These are phyloP conservation scores for Spiraea crenata DNA, from an alignment of 331 rosid species.

Conservation along the genomic window DNA sequence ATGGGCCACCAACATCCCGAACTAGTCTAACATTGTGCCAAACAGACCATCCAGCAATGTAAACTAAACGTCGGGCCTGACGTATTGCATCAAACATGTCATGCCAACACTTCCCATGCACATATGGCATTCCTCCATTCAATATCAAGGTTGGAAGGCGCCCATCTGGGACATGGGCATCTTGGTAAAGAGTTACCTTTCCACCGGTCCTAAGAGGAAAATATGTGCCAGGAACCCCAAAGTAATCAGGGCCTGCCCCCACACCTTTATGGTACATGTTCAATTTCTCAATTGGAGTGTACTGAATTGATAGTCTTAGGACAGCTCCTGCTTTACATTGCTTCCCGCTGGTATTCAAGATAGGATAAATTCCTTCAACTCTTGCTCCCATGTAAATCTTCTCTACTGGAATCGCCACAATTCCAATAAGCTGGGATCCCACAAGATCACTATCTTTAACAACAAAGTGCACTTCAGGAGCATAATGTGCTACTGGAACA, in stretches of 20 bases:
- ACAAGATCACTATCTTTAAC: slow-evolving; percentile 94
- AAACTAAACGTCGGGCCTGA: slow-evolving; percentile 67
- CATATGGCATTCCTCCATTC: slow-evolving; percentile 61
- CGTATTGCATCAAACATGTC: slow-evolving; percentile 78
- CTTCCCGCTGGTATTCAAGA: slow-evolving; percentile 67
- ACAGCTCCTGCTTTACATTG: slow-evolving; percentile 82
- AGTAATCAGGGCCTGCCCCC: slow-evolving; percentile 84
- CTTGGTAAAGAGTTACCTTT: slow-evolving; percentile 84
- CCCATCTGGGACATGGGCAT: slow-evolving; percentile 87
- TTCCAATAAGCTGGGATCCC: slow-evolving; percentile 83
- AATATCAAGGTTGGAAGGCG: slow-evolving; percentile 64
- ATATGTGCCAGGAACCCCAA: slow-evolving; percentile 91
- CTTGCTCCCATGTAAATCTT: slow-evolving; percentile 57
- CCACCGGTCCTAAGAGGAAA: slow-evolving; percentile 93
- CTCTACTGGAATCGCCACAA: slow-evolving; percentile 78
- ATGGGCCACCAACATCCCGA: slow-evolving; percentile 51
- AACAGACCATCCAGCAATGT: slow-evolving; percentile 97
- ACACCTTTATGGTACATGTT: slow-evolving; percentile 71
- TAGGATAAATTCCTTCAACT: slow-evolving; percentile 72
- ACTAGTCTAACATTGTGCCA: slow-evolving; percentile 85
- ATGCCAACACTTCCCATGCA: slow-evolving; percentile 80
- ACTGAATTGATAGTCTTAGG: slow-evolving; percentile 71
- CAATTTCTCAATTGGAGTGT: slow-evolving; percentile 66
- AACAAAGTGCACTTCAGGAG: slow-evolving; percentile 78
- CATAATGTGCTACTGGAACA: slow-evolving; percentile 81